Percentiles rank a stretch among this genome's conserved stretches.
Evolutionary conservation across 2,329 filamentous ascomycete species (phyloP).

Genomic region (Cordyceps sp.): DNA sequence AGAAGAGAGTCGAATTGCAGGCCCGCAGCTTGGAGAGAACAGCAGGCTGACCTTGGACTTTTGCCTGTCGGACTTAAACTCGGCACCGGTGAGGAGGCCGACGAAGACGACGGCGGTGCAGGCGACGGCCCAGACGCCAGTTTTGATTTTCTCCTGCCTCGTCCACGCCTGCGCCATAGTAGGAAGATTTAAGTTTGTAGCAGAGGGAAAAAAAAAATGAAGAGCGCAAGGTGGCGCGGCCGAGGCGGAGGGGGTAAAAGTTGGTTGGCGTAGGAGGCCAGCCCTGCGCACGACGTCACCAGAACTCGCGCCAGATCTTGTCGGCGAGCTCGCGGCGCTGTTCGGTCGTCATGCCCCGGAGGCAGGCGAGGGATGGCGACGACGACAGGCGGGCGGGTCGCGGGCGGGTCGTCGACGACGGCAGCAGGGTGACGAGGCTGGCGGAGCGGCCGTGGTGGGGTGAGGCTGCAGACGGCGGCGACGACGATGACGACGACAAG

Average conservation of each 20-base stretch:
- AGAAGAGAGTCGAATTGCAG: background rate
- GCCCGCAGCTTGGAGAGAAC: background rate
- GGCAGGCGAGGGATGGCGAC: slow-evolving; percentile 1
- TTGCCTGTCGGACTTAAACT: slow-evolving; percentile 30
- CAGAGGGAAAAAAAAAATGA: background rate
- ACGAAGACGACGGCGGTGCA: slow-evolving; percentile 29
- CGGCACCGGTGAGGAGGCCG: slow-evolving; percentile 30
- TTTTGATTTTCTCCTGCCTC: slow-evolving; percentile 15
- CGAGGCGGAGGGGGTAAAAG: no score
- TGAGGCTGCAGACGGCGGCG: background rate
- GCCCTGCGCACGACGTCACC: no score
- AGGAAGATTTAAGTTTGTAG: background rate
- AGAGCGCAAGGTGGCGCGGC: background rate
- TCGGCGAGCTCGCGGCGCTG: slow-evolving; percentile 8
- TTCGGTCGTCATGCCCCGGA: slow-evolving; percentile 6
- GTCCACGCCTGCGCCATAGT: slow-evolving; percentile 9
- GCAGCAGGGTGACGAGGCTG: slow-evolving; percentile 1
- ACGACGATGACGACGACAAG: background rate
- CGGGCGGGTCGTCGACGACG: no score
- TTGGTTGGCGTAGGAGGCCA: no score
- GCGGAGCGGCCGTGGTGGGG: background rate
- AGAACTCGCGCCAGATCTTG: slow-evolving; percentile 11
- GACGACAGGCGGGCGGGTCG: background rate
- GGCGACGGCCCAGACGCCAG: slow-evolving; percentile 23
- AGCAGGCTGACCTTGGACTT: slow-evolving; percentile 20